Base-by-base conservation (phyloP, 2,329 filamentous ascomycete species). In the Pseudocercospora crystallina region DNA sequence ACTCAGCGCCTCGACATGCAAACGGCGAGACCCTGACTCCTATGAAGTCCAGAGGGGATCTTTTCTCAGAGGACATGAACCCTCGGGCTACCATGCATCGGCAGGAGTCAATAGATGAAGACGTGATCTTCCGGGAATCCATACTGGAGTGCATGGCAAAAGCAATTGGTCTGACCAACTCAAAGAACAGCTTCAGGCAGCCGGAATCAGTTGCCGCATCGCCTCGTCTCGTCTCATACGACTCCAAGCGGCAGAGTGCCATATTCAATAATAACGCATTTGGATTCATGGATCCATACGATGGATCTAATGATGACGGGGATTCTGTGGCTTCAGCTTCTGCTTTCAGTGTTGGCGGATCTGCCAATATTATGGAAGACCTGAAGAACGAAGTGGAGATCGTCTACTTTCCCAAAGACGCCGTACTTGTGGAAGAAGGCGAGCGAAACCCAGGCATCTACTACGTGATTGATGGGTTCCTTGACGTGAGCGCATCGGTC, bases 81-180 rank as follows among this genome's bases (percentile, higher is more conserved):
- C 65, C 65, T 53, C 69, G 66, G 9, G 68, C 68, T 29, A 69
- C 68, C 2, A 71, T 83, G 38, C 86, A 90, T 61, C 82, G 86
- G 5, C 84, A 91, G 58, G 90, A 96, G 49, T 87, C 88, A 0
- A 74, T 90, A 7, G 89, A 96, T 58, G 94, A 97, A 66, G 92
- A 96, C 62, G 83, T 86, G 40, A 71, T 95, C 5, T 97, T 99
- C 69, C 81, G 95, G 35, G 85, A 90, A 51, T 95, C 90, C 0
- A 90, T 99, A 12, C 74, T 97, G 15, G 90, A 96, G 60, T 97
- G 94, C 66, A 95, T 99, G 74, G 92, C 96, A 71, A 96, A 92
- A 66, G 87, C 90, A 0, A 87, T 99, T 53, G 94, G 94, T 0
- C 74, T 99, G 49, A 87, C 85, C 14, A 83, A 84, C 30, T 80